Conservation (phyloP, 2,329 filamentous ascomycete genomes). For the Phyllosticta citriasiana region DNA sequence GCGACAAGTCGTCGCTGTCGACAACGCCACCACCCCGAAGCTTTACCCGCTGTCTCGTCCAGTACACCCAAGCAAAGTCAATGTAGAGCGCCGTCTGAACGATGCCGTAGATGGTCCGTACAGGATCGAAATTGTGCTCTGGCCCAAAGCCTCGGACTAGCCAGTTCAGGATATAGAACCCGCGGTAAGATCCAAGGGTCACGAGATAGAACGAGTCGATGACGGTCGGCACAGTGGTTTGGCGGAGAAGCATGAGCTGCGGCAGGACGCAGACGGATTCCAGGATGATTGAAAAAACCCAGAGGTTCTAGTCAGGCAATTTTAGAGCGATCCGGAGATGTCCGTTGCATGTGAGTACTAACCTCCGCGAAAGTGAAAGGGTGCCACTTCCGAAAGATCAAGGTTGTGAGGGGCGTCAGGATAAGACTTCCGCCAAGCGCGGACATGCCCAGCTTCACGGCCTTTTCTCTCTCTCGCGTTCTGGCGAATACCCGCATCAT, state of each 20-base stretch:
- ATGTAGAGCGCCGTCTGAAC: constrained; percentile 83
- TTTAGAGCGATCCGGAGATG: neutral
- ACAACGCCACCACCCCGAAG: constrained; percentile 79
- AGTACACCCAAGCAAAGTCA: constrained; percentile 97
- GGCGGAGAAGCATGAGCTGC: constrained; percentile 80
- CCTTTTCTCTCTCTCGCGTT: constrained; percentile 80
- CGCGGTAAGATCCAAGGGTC: constrained; percentile 77
- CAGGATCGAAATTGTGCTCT: constrained; percentile 52
- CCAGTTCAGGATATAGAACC: constrained; percentile 88
- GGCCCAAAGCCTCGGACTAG: constrained; percentile 56
- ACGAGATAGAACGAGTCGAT: constrained; percentile 95
- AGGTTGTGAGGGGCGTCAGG: constrained; percentile 61
- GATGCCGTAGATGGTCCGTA: constrained; percentile 76
- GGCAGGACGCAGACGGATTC: constrained; percentile 86
- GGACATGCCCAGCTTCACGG: constrained; percentile 79
- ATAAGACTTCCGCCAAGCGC: constrained; percentile 56
- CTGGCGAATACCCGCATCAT: constrained; percentile 83
- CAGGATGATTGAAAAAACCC: constrained; percentile 83
- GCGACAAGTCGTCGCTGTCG: constrained; percentile 76
- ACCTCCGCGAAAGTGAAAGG: constrained; percentile 13
- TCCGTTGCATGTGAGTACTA: neutral
- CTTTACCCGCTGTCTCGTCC: constrained; percentile 86
- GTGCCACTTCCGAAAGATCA: constrained; percentile 48
- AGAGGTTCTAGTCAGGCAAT: constrained; percentile 51
- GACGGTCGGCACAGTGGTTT: constrained; percentile 91